Conservation (phyloP, 108 stramenopile species). For the Cyclotella baltica region DNA sequence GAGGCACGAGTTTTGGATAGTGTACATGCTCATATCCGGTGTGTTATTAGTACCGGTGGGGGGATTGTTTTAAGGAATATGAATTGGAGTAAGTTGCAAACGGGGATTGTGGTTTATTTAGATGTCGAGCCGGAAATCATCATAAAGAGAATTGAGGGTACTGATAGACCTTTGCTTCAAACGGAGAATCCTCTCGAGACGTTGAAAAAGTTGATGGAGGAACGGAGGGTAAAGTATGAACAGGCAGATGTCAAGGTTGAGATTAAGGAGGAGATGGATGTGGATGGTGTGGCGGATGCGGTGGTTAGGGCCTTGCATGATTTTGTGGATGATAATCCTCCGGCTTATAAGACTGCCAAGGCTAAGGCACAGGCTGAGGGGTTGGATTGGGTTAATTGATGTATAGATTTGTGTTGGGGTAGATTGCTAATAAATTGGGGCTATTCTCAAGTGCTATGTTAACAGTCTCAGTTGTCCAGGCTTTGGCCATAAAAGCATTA, state of each 20-base stretch:
- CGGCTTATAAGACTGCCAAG: constrained; percentile 84
- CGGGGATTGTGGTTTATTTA: constrained; percentile 93
- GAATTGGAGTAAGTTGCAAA: constrained; percentile 94
- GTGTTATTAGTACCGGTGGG: constrained; percentile 57
- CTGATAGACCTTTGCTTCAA: constrained; percentile 84
- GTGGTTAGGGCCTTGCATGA: constrained; percentile 76
- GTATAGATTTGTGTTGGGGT: background rate
- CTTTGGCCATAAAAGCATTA: too few relatives aligned
- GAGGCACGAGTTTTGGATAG: constrained; percentile 88
- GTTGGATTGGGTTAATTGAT: constrained; percentile 83
- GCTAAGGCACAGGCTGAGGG: constrained; percentile 82
- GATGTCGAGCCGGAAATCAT: constrained; percentile 85
- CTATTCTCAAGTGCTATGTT: too few relatives aligned
- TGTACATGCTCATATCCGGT: constrained; percentile 86
- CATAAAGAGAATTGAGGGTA: constrained; percentile 74
- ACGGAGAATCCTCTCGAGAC: constrained; percentile 76
- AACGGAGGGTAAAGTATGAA: constrained; percentile 71
- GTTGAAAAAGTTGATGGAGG: constrained; percentile 64
- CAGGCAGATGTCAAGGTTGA: constrained; percentile 86
- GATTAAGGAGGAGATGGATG: constrained; percentile 63
- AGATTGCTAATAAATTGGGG: too few relatives aligned
- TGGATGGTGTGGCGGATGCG: constrained; percentile 56
- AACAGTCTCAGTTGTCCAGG: too few relatives aligned
- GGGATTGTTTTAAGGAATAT: constrained; percentile 48
- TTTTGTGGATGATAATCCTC: constrained; percentile 94